Evolutionary conservation across 768 basidiomycete species (phyloP).

Genomic region (Suillus subalutaceus): DNA sequence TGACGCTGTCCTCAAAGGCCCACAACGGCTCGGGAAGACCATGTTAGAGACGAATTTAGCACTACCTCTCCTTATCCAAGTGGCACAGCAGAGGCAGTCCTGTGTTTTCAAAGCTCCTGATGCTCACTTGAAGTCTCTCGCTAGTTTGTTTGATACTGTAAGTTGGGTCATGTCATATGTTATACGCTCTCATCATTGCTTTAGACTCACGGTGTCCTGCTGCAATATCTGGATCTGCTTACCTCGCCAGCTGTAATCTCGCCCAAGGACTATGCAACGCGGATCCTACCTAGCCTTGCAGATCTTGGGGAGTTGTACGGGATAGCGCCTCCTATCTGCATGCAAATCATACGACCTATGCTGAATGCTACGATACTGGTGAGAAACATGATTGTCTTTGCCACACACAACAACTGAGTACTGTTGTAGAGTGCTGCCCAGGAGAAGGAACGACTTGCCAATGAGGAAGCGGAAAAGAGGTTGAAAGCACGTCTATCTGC

Average conservation of each 20-base stretch:
- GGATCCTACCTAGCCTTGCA: conserved; percentile 71
- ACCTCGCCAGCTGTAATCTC: conserved; percentile 69
- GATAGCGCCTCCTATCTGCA: conserved; percentile 84
- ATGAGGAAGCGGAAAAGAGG: conserved; percentile 78
- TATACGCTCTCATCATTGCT: conserved; percentile 24
- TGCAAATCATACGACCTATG: conserved; percentile 91
- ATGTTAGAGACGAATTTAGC: conserved; percentile 74
- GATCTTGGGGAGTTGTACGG: conserved; percentile 79
- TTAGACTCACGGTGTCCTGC: conserved; percentile 88
- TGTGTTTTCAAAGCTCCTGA: conserved; percentile 77
- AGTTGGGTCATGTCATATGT: conserved; percentile 36
- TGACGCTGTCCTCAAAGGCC: conserved; percentile 66
- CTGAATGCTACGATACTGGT: conserved; percentile 66
- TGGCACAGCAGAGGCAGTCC: conserved; percentile 88
- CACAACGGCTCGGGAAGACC: conserved; percentile 64
- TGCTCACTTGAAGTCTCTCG: conserved; percentile 83
- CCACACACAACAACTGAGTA: conserved; percentile 12
- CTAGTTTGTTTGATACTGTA: conserved; percentile 87
- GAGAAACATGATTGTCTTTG: conserved; percentile 24
- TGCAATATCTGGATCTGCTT: conserved; percentile 91
- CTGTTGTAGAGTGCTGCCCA: conserved; percentile 60
- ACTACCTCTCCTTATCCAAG: conserved; percentile 87
- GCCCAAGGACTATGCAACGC: conserved; percentile 72
- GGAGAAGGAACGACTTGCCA: conserved; percentile 69
- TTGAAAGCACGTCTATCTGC: conserved; percentile 74